Percentiles rank a stretch among this genome's conserved stretches.
phyloP scores from a whole-genome alignment of 331 rosid species.

The Malus hybrid region DNA sequence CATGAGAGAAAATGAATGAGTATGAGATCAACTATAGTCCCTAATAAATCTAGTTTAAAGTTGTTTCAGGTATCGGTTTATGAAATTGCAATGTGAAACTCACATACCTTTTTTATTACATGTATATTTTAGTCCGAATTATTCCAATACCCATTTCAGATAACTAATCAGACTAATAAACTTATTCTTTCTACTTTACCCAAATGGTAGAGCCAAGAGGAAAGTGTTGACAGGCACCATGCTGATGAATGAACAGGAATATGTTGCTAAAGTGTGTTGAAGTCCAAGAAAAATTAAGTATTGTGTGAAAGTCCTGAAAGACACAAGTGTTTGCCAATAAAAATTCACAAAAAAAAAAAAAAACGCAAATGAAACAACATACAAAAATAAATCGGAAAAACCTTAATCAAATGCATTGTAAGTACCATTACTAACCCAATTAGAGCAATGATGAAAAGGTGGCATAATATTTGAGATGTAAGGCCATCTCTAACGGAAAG shows the following conservation, averaged over 20 bases:
- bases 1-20: not conserved
- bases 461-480: slow-evolving; percentile 31
- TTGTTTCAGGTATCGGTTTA: not conserved
- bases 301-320: slow-evolving; percentile 62
- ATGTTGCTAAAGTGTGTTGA: slow-evolving; percentile 59
- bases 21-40: too few species aligned
- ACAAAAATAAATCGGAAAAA: not conserved
- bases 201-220: slow-evolving; percentile 64
- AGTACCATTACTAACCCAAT: slow-evolving; percentile 54
- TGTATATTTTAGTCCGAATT: not conserved
- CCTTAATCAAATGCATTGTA: not conserved
- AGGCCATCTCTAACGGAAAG: too few species aligned
- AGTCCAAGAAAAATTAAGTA: slow-evolving; percentile 65
- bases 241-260: slow-evolving; percentile 76
- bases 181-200: slow-evolving; percentile 32
- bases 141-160: too few species aligned
- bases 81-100: slow-evolving; percentile 59
- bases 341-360: not conserved
- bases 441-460: slow-evolving; percentile 66
- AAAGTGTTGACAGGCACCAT: slow-evolving; percentile 74
- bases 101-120: too few species aligned
- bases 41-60: too few species aligned
- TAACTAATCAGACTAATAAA: not conserved
- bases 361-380: not conserved
- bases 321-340: not conserved